Base-by-base conservation (phyloP, 345 rosid genomes). In the Gynandropsis gynandra region DNA sequence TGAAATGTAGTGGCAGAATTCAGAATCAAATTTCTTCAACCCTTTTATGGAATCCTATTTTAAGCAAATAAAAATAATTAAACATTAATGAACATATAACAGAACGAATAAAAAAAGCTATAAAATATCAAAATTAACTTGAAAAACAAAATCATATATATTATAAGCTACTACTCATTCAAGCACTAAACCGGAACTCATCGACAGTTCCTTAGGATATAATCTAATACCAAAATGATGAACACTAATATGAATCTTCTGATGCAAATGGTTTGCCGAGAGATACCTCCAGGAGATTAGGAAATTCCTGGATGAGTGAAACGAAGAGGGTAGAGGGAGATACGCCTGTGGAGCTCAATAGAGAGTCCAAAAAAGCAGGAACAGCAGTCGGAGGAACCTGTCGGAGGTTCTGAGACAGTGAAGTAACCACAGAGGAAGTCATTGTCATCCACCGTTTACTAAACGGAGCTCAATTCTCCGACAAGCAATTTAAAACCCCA, bases 331-430 rank as follows among this genome's bases (percentile, higher is more conserved):
- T 17, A 12, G 75, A 75, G 0, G 87, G 68, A 67, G 92, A 67
- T 17, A 66, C 67, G 41, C 66, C 59, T n/a, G 82, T 83, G 52
- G 96, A 82, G 45, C 77, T 80, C 48, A 82, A 59, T 63, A 90
- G 69, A 80, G 95, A 84, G 63, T 87, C 95, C 51, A 87, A 73
- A 75, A 87, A 63, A 5, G 89, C 69, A n/a, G 96, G 92, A 32
- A 90, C 50, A 40, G 92, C 95, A 3, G 76, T 41, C 54, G 69
- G 70, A 46, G 89, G 95, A 37, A 90, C 83, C 12, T 77, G 72
- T 16, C 64, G 63, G 46, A 84, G 74, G 79, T 83, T 80, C 53
- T 57, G 57, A 3, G 80, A 78, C 29, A 87, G 77, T 17, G 92
- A 77, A 46, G 74, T 29, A 62, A 76, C 57, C 29, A 80, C 21